These are phyloP conservation scores for Hypericum androsaemum DNA, from an alignment of 345 rosid genomes.

Conservation along the genomic window DNA sequence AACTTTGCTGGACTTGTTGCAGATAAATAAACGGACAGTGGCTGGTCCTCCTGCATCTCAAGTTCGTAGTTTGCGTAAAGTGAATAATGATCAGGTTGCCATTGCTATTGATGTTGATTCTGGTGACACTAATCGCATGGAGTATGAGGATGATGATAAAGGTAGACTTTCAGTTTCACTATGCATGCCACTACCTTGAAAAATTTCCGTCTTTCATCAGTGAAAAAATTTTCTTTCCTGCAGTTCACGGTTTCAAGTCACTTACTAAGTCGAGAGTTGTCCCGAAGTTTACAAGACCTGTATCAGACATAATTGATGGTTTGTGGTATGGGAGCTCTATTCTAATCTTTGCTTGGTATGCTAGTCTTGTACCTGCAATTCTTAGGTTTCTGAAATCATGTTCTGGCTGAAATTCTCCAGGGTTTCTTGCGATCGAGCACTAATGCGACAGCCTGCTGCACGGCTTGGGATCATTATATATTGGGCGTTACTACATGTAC, in stretches of 20 bases:
- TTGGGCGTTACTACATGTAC: slow-evolving; percentile 83
- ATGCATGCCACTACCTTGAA: neutral
- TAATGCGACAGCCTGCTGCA: slow-evolving; percentile 82
- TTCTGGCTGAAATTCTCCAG: slow-evolving; percentile 22
- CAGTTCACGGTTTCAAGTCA: slow-evolving; percentile 94
- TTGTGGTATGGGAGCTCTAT: slow-evolving; percentile 43
- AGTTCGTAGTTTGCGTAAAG: slow-evolving; percentile 81
- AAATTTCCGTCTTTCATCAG: neutral
- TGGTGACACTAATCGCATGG: slow-evolving; percentile 36
- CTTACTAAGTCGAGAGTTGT: slow-evolving; percentile 69
- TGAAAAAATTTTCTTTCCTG: neutral
- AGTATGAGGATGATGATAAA: slow-evolving; percentile 91
- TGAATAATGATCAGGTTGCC: slow-evolving; percentile 80
- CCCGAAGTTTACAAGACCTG: slow-evolving; percentile 74
- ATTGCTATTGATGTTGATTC: slow-evolving; percentile 63
- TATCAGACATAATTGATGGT: slow-evolving; percentile 77
- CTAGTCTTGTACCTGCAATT: slow-evolving; percentile 2
- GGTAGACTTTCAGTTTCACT: slow-evolving; percentile 26
- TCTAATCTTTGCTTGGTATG: slow-evolving; percentile 3
- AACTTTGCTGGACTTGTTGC: slow-evolving; percentile 15
- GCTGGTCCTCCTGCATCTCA: slow-evolving; percentile 56
- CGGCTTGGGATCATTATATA: slow-evolving; percentile 76
- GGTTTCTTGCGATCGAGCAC: slow-evolving; percentile 94
- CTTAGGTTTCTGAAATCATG: neutral
- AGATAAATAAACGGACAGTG: slow-evolving; percentile 66